phyloP scores from a whole-genome alignment of 768 basidiomycete genomes.

The Phanerochaete carnosa region DNA sequence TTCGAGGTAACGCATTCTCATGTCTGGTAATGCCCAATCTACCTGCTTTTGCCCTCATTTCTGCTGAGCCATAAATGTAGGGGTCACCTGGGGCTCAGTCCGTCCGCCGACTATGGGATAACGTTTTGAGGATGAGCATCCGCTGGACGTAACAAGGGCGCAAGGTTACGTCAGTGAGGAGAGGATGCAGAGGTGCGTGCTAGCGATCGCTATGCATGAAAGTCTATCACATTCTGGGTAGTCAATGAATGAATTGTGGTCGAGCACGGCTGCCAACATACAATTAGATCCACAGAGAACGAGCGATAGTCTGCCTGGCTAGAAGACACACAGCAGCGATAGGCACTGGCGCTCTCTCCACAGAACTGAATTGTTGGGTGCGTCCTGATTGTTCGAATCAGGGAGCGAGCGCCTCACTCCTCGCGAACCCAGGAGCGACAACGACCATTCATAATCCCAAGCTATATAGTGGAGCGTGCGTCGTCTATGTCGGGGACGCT shows the following conservation, averaged over 20 bases:
- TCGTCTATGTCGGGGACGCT: background rate
- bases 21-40: background rate
- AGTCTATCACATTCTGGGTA: background rate
- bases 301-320: background rate
- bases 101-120: background rate
- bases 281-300: background rate
- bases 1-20: constrained; percentile 1
- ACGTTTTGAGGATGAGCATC: background rate
- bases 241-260: background rate
- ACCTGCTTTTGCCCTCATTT: background rate
- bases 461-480: background rate
- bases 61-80: background rate
- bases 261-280: background rate
- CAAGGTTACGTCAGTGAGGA: background rate
- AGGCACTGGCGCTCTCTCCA: background rate
- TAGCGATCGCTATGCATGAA: constrained; percentile 1
- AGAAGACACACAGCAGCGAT: background rate
- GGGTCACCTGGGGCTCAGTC: background rate
- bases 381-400: constrained; percentile 12
- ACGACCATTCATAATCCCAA: background rate
- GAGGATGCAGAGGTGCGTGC: background rate
- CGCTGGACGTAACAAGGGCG: background rate
- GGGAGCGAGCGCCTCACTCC: background rate
- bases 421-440: background rate
- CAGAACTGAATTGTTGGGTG: constrained; percentile 6